Percentiles rank a stretch among this genome's conserved stretches.
These are phyloP conservation scores for Cyberlindnera mississippiensis DNA, from an alignment of 805 yeast genomes.

Conservation along the genomic window DNA sequence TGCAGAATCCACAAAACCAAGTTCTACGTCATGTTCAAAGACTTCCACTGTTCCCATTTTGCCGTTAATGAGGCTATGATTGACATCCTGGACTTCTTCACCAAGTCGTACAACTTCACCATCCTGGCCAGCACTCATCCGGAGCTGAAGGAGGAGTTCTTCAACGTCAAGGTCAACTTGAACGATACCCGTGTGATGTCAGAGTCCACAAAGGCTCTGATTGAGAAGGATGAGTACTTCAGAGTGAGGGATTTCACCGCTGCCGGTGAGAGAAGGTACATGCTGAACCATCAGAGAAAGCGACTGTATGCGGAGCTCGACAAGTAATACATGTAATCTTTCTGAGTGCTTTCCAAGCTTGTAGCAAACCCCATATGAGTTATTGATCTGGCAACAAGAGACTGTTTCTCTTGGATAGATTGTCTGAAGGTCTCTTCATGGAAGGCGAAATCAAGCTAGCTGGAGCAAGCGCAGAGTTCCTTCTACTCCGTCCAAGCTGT, in stretches of 20 bases:
- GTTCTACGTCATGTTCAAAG: conserved; percentile 21
- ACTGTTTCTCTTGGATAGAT: conserved; percentile 20
- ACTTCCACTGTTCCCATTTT: conserved; percentile 19
- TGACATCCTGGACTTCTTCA: conserved; percentile 57
- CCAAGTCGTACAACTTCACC: conserved; percentile 51
- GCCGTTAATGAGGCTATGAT: conserved; percentile 45
- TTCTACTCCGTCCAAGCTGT: conserved; percentile 13
- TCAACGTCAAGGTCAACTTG: conserved; percentile 43
- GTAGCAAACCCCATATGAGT: too few relatives aligned
- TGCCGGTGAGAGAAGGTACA: conserved; percentile 48
- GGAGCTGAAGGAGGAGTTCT: conserved; percentile 31
- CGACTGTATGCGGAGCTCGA: conserved; percentile 39
- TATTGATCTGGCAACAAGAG: not conserved
- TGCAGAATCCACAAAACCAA: conserved; percentile 38
- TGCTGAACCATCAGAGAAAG: conserved; percentile 45
- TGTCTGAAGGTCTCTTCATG: conserved; percentile 22
- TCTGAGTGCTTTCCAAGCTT: too few relatives aligned
- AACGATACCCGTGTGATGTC: conserved; percentile 31
- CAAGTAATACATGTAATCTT: not conserved
- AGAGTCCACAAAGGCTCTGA: conserved; percentile 25
- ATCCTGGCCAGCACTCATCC: conserved; percentile 42
- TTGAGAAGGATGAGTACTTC: conserved; percentile 44
- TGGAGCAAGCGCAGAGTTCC: conserved; percentile 11
- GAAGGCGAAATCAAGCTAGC: conserved; percentile 8
- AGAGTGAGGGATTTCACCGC: conserved; percentile 31